Evolutionary conservation across 73 alveolate species (phyloP), one percentile per base, ranked within the genome.

Genomic region (Halteria grandinella): DNA sequence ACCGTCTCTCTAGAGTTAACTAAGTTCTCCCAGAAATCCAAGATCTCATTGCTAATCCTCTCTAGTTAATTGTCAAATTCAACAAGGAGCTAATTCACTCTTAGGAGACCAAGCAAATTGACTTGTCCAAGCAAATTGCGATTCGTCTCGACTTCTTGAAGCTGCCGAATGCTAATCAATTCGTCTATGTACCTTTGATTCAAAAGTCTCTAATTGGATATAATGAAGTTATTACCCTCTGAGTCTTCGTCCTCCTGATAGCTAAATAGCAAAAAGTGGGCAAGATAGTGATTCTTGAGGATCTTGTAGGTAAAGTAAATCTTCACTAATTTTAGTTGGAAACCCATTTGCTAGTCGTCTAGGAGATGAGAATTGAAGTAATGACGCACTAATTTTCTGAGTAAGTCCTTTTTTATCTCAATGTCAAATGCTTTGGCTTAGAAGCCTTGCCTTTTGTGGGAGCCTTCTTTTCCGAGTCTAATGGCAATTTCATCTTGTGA

Each of bases 261-360:
- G 36, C 36, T 57, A 33, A 28, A 57, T 11, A 57, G 74, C 10
- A 57, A 18, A 29, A 57, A 57, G 25, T 57, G 74, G 3, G 55
- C 74, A 5, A 57, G 31, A 8, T 15, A 57, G 18, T 57, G 31
- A 18, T 57, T 57, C 55, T 57, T 57, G 5, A 29, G 40, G 18
- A 57, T 20, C 54, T 57, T 57, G 10, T 33, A 15, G 7, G 74
- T 57, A 29, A 11, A 57, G 53, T 57, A 57, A 6, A 57, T 57
- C 31, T 29, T 57, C 23, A 57, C 17, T 8, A 57, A 33, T 12
- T 31, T 37, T 2, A 57, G 31, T 29, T 57, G 6, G 24, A 29
- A 29, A 29, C 36, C 54, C n/a, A 15, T 57, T 6, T 11, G n/a
- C 36, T 57, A 33, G 6, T 57, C 74, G 4, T n/a, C 28, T 29